Evolutionary conservation across 1,284 basidiomycete genomes (phyloP), one percentile per base, ranked within the genome.

Genomic region (Melampsora larici-populina): DNA sequence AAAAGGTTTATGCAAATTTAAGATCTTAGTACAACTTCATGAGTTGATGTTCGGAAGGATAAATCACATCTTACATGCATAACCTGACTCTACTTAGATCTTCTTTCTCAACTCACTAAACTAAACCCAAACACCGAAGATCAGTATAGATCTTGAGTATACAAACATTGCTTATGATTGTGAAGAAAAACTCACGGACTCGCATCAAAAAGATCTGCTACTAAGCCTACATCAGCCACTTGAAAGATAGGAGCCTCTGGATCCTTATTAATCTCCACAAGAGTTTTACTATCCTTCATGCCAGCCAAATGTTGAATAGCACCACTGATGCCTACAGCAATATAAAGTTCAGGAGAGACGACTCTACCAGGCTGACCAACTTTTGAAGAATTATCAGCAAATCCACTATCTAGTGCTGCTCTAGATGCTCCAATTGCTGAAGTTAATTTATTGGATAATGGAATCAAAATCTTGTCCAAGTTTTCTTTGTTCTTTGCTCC

Each of bases 211-310:
- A 83, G 77, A 81, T 85, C 84, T 3, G 84, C 96, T 3, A 98
- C 95, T 29, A 99, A 89, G 6, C 97, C 97, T 24, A 92, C 88
- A 84, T 99, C 97, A 49, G 97, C 97, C 0, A 99, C 91, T 86
- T 99, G 96, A 89, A 98, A 98, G 83, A 99, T 99, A 6, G 97
- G 97, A 21, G 97, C 97, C 83, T 99, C 96, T 67, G 94, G 88
- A 83, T 98, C 96, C 89, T 99, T 99, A 87, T 99, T 99, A 81
- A 99, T 90, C 9, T 97, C 96, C 33, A 97, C 95, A 81, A 99
- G 99, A 81, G 97, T 87, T 86, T 99, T 99, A 24, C 92, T 94
- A 84, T 99, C 97, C 85, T 99, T 99, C 97, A 99, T 99, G 43
- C 97, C 97, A 36, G 97, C 97, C 79, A 99, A 87, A 87, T 99